Conservation (phyloP, 2,329 filamentous ascomycete genomes). For the Fusarium compactum region DNA sequence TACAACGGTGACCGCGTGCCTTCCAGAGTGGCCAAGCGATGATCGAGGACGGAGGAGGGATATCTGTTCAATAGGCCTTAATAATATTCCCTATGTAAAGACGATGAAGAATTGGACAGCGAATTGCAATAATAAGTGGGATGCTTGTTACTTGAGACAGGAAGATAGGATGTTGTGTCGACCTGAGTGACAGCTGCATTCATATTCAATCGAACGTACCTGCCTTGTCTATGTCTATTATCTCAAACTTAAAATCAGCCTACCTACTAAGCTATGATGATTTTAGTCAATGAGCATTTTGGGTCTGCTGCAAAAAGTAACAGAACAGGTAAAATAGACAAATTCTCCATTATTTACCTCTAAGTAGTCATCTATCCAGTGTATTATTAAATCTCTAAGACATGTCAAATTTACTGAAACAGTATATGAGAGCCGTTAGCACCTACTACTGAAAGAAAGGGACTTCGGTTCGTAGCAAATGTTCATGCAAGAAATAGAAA, state of each 20-base stretch:
- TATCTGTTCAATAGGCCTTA: conserved; percentile 4
- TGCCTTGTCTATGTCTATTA: neutral
- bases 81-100: conserved; percentile 18
- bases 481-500: neutral
- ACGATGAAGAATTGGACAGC: neutral
- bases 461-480: neutral
- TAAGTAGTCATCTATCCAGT: neutral
- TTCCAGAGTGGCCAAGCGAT: conserved; percentile 50
- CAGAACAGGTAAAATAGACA: neutral
- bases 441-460: neutral
- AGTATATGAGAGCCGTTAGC: neutral
- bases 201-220: neutral
- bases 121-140: neutral
- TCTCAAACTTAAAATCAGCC: neutral
- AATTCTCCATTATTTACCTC: neutral
- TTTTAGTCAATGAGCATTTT: neutral
- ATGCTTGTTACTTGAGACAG: neutral
- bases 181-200: neutral
- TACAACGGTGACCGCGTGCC: conserved; percentile 55
- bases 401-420: neutral
- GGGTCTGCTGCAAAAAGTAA: neutral
- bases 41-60: neutral
- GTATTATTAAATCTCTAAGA: neutral
- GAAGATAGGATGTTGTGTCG: neutral
- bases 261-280: neutral